Base-by-base conservation (phyloP, 2,329 filamentous ascomycete species). In the Neofusicoccum parvum region DNA sequence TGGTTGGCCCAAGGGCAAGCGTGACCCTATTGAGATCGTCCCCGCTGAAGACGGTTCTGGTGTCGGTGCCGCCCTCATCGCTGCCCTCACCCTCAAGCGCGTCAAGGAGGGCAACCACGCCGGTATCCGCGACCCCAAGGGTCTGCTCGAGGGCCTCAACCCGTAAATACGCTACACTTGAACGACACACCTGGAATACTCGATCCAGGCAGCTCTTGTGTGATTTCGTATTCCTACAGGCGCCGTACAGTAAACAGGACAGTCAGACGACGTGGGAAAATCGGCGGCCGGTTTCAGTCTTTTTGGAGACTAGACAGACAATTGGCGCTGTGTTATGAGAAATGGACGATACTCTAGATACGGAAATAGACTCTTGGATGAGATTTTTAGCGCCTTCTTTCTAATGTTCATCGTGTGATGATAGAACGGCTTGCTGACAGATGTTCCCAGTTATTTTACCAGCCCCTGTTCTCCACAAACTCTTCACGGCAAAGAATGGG, bases 61-160 rank as follows among this genome's bases (percentile, higher is more conserved):
- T 86, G 95, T 98, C n/a, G 94, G 94, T 70, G 95, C 94, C 50
- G 95, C 95, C 4, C 82, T 99, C 67, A 98, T 99, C 82, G 95
- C 95, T 7, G 88, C 88, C 7, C 74, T 90, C 74, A 90, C 87
- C 10, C 76, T 89, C 67, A 87, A 88, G 81, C 81, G 87, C 66
- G 83, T 87, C 68, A 83, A 86, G 75, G 81, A 83, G 59, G 87
- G 87, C 39, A 86, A 88, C 72, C 69, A 83, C 62, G 82, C 80
- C 37, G 87, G 87, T 71, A 86, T 90, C 69, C 80, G 81, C 59
- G 82, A 88, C 71, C 73, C 78, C 3, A 73, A 82, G 64, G 73
- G 73, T 34, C 79, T 84, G 78, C 70, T 82, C 45, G 69, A 69
- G 46, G 72, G n/a, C 54, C 15, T 34, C 27, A 37, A 7, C 41